A percentile compares a stretch with the other conserved stretches of the same genome.
Conservation (phyloP, 2,329 filamentous ascomycete species). For the Fusarium stilboides region DNA sequence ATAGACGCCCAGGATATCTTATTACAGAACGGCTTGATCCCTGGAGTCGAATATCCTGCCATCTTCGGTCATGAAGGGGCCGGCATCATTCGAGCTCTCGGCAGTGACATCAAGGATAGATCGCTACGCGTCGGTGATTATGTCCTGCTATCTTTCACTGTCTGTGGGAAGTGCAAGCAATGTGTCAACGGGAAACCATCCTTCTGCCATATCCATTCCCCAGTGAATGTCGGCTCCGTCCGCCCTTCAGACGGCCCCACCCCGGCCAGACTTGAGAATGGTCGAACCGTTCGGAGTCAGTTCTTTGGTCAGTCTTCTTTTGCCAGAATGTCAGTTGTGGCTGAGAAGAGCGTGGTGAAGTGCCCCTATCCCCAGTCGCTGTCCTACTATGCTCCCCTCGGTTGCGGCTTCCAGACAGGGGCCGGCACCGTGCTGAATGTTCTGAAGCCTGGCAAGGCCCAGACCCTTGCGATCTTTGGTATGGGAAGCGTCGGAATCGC, state of each 20-base stretch:
- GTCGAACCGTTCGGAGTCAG: too few relatives aligned
- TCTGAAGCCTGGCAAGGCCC: constrained; percentile 16
- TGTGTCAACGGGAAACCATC: constrained; percentile 22
- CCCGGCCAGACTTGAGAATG: constrained; percentile 1
- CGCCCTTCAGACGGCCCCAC: constrained; percentile 25
- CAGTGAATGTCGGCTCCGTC: constrained; percentile 24
- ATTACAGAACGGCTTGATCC: too few relatives aligned
- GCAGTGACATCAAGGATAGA: too few relatives aligned
- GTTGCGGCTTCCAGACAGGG: constrained; percentile 31
- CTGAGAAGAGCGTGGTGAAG: constrained; percentile 28
- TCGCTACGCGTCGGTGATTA: constrained; percentile 12
- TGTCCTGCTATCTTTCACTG: constrained; percentile 31
- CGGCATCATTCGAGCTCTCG: too few relatives aligned
- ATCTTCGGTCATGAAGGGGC: too few relatives aligned
- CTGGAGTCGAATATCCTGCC: too few relatives aligned
- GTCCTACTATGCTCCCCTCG: constrained; percentile 21
- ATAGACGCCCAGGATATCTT: too few relatives aligned
- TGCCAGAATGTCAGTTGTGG: constrained; percentile 20
- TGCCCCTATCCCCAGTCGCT: constrained; percentile 25
- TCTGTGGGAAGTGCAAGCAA: constrained; percentile 28
- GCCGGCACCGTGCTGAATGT: constrained; percentile 26
- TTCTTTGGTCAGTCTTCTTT: constrained; percentile 8
- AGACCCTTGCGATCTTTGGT: constrained; percentile 22
- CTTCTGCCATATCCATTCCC: constrained; percentile 25
- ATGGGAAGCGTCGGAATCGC: constrained; percentile 28